Conservation (phyloP, 2,329 filamentous ascomycete genomes). For the Pyrenophora seminiperda region DNA sequence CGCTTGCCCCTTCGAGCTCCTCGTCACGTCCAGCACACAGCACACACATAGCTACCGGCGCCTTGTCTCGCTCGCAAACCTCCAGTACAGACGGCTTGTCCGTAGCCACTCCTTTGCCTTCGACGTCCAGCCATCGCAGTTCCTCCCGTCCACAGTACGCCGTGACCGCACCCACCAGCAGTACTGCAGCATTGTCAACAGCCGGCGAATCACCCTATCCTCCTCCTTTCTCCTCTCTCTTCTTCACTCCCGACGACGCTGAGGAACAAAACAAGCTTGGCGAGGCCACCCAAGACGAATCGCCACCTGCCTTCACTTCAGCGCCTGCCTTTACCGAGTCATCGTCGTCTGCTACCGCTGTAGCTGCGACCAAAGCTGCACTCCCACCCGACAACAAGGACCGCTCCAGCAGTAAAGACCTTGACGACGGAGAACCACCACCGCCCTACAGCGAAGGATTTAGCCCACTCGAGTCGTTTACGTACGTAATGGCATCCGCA, state of each 20-base stretch:
- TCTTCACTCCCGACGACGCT: slow-evolving; percentile 57
- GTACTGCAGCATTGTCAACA: slow-evolving; percentile 46
- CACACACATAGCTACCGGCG: slow-evolving; percentile 42
- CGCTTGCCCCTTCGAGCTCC: slow-evolving; percentile 35
- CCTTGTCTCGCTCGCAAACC: slow-evolving; percentile 53
- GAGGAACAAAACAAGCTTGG: slow-evolving; percentile 55
- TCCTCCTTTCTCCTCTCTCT: slow-evolving; percentile 68
- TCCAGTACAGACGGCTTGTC: slow-evolving; percentile 51
- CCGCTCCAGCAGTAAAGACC: slow-evolving; percentile 70
- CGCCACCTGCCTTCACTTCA: slow-evolving; percentile 58
- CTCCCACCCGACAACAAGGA: slow-evolving; percentile 82
- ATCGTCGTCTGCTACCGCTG: slow-evolving; percentile 51
- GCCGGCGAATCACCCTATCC: slow-evolving; percentile 60
- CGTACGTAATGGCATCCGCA: slow-evolving; percentile 97
- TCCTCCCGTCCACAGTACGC: slow-evolving; percentile 35
- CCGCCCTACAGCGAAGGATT: slow-evolving; percentile 95
- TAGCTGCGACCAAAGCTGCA: slow-evolving; percentile 81
- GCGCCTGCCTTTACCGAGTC: slow-evolving; percentile 58
- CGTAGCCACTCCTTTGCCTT: slow-evolving; percentile 52
- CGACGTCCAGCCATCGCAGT: slow-evolving; percentile 33
- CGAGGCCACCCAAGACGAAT: slow-evolving; percentile 42
- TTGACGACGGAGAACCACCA: slow-evolving; percentile 86
- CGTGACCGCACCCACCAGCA: slow-evolving; percentile 45
- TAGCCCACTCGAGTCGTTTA: slow-evolving; percentile 89
- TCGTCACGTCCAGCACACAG: slow-evolving; percentile 25